Conservation (phyloP, 805 yeast species). For the Candida ficus region DNA sequence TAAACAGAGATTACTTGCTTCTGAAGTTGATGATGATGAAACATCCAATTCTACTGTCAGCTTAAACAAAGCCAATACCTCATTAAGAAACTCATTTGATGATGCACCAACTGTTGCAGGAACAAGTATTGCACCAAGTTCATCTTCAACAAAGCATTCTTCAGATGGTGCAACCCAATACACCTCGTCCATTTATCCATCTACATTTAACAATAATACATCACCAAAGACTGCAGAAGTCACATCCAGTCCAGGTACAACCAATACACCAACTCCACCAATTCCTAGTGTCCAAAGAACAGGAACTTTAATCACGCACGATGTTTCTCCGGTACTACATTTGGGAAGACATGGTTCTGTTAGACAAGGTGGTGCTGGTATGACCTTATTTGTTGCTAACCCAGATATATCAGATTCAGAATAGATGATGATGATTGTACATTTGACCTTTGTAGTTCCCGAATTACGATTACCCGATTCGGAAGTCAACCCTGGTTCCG, state of each 20-base stretch:
- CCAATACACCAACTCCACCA: background rate
- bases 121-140: background rate
- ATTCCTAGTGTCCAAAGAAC: slow-evolving; percentile 9
- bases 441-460: too few relatives aligned
- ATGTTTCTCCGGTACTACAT: slow-evolving; percentile 14
- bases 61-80: background rate
- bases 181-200: too few relatives aligned
- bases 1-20: slow-evolving; percentile 63
- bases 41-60: slow-evolving; percentile 2
- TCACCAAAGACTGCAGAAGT: background rate
- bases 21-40: slow-evolving; percentile 69
- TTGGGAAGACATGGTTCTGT: slow-evolving; percentile 33
- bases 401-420: slow-evolving; percentile 43
- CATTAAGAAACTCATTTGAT: slow-evolving; percentile 1
- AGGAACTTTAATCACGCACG: slow-evolving; percentile 21
- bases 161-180: background rate
- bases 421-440: background rate
- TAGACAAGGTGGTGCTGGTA: slow-evolving; percentile 29
- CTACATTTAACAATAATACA: background rate
- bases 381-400: slow-evolving; percentile 50
- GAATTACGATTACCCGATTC: slow-evolving; percentile 6
- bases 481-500: slow-evolving; percentile 6
- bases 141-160: slow-evolving; percentile 5
- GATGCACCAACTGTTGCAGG: background rate
- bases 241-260: background rate